Conservation (phyloP, 2,329 filamentous ascomycete species). For the Daldinia sp. region DNA sequence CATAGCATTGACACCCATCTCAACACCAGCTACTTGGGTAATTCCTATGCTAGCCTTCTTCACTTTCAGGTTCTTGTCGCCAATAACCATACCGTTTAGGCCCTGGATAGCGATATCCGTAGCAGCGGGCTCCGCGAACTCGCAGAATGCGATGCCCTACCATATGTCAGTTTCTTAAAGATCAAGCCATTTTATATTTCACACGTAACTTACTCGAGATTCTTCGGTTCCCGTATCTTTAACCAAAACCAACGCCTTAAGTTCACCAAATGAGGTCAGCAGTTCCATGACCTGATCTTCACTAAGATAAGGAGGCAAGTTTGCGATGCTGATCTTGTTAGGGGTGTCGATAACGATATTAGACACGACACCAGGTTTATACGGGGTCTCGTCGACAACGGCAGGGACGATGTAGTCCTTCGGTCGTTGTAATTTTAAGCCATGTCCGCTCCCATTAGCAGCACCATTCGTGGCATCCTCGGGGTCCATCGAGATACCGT, state of each 20-base stretch:
- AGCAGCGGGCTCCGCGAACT: conserved; percentile 80
- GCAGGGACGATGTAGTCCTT: conserved; percentile 97
- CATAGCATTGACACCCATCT: conserved; percentile 98
- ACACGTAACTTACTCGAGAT: conserved; percentile 72
- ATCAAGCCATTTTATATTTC: neutral
- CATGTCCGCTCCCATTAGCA: conserved; percentile 58
- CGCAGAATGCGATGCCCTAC: conserved; percentile 94
- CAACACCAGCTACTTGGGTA: conserved; percentile 89
- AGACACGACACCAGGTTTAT: conserved; percentile 79
- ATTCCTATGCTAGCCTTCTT: conserved; percentile 89
- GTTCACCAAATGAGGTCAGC: conserved; percentile 86
- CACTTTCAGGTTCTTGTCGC: conserved; percentile 85
- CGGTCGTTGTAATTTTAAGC: conserved; percentile 82
- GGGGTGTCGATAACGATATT: conserved; percentile 87
- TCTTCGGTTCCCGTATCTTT: conserved; percentile 87
- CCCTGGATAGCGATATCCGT: conserved; percentile 90
- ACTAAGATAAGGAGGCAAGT: conserved; percentile 85
- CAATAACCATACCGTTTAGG: conserved; percentile 91
- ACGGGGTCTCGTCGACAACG: conserved; percentile 74
- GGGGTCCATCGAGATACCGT: conserved; percentile 88
- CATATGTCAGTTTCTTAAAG: conserved; percentile 41
- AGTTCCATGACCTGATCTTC: conserved; percentile 94
- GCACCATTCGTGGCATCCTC: conserved; percentile 65
- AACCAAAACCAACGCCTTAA: conserved; percentile 90
- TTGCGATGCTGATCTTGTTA: conserved; percentile 93